These are phyloP conservation scores for Saccharomycodes ludwigii DNA, from an alignment of 805 yeast genomes.

Conservation along the genomic window DNA sequence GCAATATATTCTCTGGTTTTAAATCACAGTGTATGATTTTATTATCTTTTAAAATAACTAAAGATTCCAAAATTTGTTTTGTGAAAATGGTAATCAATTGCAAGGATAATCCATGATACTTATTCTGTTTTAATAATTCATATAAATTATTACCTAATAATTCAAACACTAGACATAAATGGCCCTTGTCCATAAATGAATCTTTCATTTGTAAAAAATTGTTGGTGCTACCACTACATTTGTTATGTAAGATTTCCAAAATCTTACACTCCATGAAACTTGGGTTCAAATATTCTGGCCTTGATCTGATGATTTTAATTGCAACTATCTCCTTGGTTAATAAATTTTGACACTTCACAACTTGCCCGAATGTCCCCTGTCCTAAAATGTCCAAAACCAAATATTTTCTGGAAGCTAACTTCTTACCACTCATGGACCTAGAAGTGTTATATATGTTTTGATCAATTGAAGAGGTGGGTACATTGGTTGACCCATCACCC, in stretches of 20 bases:
- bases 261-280: conserved; percentile 82
- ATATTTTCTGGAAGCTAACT: conserved; percentile 47
- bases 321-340: conserved; percentile 81
- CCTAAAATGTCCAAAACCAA: conserved; percentile 86
- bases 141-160: conserved; percentile 76
- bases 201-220: conserved; percentile 72
- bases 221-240: conserved; percentile 63
- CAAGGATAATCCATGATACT: conserved; percentile 79
- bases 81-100: conserved; percentile 69
- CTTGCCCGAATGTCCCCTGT: conserved; percentile 97
- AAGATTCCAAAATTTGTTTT: conserved; percentile 67
- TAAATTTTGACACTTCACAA: conserved; percentile 70
- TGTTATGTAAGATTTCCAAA: conserved; percentile 66
- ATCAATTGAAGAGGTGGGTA: conserved; percentile 5
- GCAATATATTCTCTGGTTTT: conserved; percentile 87
- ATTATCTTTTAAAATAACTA: conserved; percentile 68
- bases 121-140: conserved; percentile 85
- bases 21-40: conserved; percentile 91
- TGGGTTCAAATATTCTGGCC: conserved; percentile 84
- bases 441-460: no score
- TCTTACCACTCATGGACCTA: no score
- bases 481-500: conserved; percentile 46
- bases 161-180: conserved; percentile 87
- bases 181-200: conserved; percentile 84
- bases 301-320: conserved; percentile 85